A percentile compares a stretch with the other conserved stretches of the same genome.
These are phyloP conservation scores for Orbilia brochopaga DNA, from an alignment of 2,329 filamentous ascomycete genomes.

Conservation along the genomic window DNA sequence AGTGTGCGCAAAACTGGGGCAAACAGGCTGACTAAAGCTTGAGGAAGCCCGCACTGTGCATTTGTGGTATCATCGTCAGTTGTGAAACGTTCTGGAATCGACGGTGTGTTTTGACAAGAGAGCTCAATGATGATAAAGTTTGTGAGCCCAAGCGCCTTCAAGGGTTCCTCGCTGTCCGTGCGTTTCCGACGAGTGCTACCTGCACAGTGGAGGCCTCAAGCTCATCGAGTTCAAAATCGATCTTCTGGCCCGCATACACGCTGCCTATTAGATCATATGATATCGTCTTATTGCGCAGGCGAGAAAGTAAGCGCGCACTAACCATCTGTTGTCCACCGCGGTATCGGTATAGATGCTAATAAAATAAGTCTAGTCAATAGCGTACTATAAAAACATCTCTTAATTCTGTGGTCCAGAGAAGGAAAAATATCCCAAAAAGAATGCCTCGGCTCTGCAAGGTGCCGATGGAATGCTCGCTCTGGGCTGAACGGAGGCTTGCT, in stretches of 20 bases:
- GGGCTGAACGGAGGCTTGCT: background rate
- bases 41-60: background rate
- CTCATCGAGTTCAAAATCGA: too few relatives aligned
- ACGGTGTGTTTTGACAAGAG: background rate
- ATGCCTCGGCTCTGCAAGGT: background rate
- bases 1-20: background rate
- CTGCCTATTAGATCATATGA: too few relatives aligned
- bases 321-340: too few relatives aligned
- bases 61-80: background rate
- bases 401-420: too few relatives aligned
- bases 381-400: too few relatives aligned
- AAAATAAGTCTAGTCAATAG: too few relatives aligned
- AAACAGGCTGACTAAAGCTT: constrained; percentile 5
- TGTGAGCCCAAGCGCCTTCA: too few relatives aligned
- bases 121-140: background rate
- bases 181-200: background rate
- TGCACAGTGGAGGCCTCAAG: too few relatives aligned
- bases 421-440: background rate
- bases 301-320: too few relatives aligned
- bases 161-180: background rate
- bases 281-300: too few relatives aligned
- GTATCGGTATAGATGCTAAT: too few relatives aligned
- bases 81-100: constrained; percentile 39
- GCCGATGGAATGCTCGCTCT: background rate
- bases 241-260: too few relatives aligned